Evolutionary conservation across 176 grass and related monocot genomes (phyloP).

Genomic region (Bromus sterilis): DNA sequence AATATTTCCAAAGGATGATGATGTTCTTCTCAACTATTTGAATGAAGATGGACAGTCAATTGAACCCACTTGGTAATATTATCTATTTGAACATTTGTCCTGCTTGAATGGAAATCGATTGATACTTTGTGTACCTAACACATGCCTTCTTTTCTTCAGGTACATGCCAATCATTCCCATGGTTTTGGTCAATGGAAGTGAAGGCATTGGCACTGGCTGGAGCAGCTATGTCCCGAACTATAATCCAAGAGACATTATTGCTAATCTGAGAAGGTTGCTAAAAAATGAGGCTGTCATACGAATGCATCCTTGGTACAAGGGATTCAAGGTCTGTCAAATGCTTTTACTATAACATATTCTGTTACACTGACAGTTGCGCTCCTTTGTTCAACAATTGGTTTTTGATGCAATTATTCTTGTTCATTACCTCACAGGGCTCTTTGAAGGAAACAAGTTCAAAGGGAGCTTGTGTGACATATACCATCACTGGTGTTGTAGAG

Average conservation of each 20-base stretch:
- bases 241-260: constrained; percentile 74
- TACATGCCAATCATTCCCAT: constrained; percentile 84
- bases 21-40: constrained; percentile 73
- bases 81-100: background rate
- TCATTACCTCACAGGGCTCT: constrained; percentile 40
- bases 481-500: constrained; percentile 60
- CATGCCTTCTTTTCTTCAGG: constrained; percentile 32
- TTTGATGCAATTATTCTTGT: background rate
- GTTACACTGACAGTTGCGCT: background rate
- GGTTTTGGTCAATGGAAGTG: constrained; percentile 92
- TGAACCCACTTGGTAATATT: constrained; percentile 77
- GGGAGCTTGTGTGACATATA: constrained; percentile 61
- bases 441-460: constrained; percentile 51
- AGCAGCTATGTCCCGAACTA: constrained; percentile 83
- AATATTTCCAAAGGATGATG: constrained; percentile 84
- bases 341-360: background rate
- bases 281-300: constrained; percentile 36
- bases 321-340: constrained; percentile 64
- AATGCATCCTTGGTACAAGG: constrained; percentile 87
- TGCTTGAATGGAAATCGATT: background rate
- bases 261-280: constrained; percentile 61
- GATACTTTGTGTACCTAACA: background rate
- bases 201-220: constrained; percentile 95
- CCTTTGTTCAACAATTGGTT: background rate
- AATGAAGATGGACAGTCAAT: constrained; percentile 84